Base-by-base conservation (phyloP, 83 land plant genomes). In the Thuja plicata region DNA sequence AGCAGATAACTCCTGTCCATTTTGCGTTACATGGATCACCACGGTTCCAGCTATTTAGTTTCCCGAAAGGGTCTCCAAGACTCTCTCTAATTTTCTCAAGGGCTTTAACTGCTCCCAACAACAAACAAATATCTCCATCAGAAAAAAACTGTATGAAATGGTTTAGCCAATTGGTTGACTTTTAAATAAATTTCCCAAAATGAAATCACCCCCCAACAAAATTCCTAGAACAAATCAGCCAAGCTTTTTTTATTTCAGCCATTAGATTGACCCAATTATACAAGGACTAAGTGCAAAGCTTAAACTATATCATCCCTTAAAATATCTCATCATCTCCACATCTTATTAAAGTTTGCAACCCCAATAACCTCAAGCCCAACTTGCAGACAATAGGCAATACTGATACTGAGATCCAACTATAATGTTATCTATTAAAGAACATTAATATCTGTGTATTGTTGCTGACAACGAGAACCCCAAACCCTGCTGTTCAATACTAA, bases 1-100 rank as follows among this genome's bases (percentile, higher is more conserved):
- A 37, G 84, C 96, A 95, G 7, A 92, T 6, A 24, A 95, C 89
- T 21, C 96, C 96, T 10, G 85, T 92, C 96, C 96, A 95, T 30
- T 90, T 91, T 54, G 88, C 79, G 12, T 37, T 70, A 45, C 96
- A 95, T 16, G 96, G 96, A 85, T 95, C 96, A 38, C 91, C 91
- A 35, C 40, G 83, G 3, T 43, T 52, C 91, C 91, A 90, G 27
- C 41, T 35, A 15, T 85, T 78, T 40, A 90, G 91, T 9, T 90
- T 48, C 6, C 62, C 52, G 85, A 84, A 50, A 10, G 91, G 89
- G 78, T 90, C 91, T 73, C 30, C 66, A 3, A 90, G 82, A 48
- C 77, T 84, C 60, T 48, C 60, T 32, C 30, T 88, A 50, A 90
- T 88, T 60, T 32, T 46, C 37, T 15, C 30, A 30, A 90, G 77